Evolutionary conservation across 2,329 filamentous ascomycete genomes (phyloP), one percentile per base, ranked within the genome.

Genomic region (Neofusicoccum cordaticola): DNA sequence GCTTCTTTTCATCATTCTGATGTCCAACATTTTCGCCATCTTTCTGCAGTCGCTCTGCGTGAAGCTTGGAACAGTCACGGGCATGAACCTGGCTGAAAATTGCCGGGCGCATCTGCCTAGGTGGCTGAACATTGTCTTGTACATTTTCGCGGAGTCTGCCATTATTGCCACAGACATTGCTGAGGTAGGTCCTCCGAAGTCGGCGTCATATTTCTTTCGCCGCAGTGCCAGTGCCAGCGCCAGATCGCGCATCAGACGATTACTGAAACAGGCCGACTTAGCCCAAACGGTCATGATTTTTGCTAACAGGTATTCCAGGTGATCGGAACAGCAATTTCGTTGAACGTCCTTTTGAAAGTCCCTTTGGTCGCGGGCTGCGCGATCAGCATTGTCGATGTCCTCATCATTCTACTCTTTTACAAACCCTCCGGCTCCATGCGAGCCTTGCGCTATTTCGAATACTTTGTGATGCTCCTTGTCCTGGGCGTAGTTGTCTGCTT

Each of bases 1-100:
- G 45, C 81, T 91, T 39, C 82, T 91, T 2, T 91, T 90, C 77
- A 81, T 91, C 68, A 84, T 91, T 48, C 79, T 91, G 9, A 79
- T 90, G 70, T 86, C 86, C 74, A 91, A 91, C 72, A 70, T 90
- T 58, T 88, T 91, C 70, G 89, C 89, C 69, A 90, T 91, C 62
- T 85, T 90, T 68, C 80, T 91, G 19, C 89, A 91, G 74, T 86
- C 83, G 19, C 82, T 91, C 1, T 85, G 85, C 70, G 86, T 90
- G 73, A 85, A 85, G 69, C 75, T 86, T 45, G 84, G 81, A 37
- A 78, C 79, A 3, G 79, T 83, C 56, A 83, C 81, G 13, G 81
- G 81, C 15, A 74, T 82, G 71, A 80, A 83, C 64, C 73, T 83
- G 64, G 81, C 81, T 17, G 77, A 83, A 64, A 82, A 81, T 70